These are phyloP conservation scores for Penicillium macrosclerotiorum DNA, from an alignment of 495 filamentous ascomycete species.

Conservation along the genomic window DNA sequence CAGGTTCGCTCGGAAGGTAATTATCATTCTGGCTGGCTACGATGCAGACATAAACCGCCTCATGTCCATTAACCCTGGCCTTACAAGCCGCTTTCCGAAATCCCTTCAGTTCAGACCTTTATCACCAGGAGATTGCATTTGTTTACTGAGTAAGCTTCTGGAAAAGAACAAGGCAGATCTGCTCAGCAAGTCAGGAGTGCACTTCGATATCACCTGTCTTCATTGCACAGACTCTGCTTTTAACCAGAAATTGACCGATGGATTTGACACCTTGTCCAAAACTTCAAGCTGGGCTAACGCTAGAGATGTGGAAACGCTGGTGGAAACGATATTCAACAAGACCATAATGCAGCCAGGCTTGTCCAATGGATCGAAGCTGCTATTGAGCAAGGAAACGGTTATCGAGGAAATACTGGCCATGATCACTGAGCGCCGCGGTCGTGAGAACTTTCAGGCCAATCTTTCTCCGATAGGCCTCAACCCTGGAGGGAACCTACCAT, in stretches of 20 bases:
- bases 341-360: slow-evolving; percentile 25
- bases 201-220: slow-evolving; percentile 39
- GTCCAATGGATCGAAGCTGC: slow-evolving; percentile 16
- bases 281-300: slow-evolving; percentile 67
- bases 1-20: slow-evolving; percentile 58
- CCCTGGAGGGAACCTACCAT: neutral
- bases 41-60: slow-evolving; percentile 65
- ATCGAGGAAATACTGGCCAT: slow-evolving; percentile 38
- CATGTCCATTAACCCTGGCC: slow-evolving; percentile 52
- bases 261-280: slow-evolving; percentile 41
- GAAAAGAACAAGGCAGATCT: slow-evolving; percentile 17
- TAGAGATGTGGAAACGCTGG: slow-evolving; percentile 59
- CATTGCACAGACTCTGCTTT: slow-evolving; percentile 19
- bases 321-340: slow-evolving; percentile 49
- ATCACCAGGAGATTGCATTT: slow-evolving; percentile 38
- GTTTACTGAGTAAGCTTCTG: slow-evolving; percentile 32
- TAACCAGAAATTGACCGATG: slow-evolving; percentile 19
- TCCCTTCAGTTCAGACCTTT: slow-evolving; percentile 43
- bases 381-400: slow-evolving; percentile 32
- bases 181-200: slow-evolving; percentile 11
- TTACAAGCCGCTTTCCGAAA: slow-evolving; percentile 54
- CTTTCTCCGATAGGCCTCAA: neutral
- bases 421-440: slow-evolving; percentile 36
- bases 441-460: neutral
- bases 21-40: slow-evolving; percentile 77